Percentiles rank a stretch among this genome's conserved stretches.
These are phyloP conservation scores for Holtermanniella nyarrowii DNA, from an alignment of 768 basidiomycete genomes.

Conservation along the genomic window DNA sequence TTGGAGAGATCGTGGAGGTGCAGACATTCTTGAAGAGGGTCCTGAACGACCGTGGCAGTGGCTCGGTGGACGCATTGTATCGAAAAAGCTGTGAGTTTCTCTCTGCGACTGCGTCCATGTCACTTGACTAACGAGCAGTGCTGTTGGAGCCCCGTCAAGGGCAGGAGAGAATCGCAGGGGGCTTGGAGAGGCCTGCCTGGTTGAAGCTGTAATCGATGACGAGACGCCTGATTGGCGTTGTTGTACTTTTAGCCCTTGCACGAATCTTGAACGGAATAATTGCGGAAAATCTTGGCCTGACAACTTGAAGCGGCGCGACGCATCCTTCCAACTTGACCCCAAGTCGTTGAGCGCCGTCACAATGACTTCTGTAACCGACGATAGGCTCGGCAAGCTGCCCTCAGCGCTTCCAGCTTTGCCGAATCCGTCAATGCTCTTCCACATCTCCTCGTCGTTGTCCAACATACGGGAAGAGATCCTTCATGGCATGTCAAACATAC, in stretches of 20 bases:
- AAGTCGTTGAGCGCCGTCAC: too few relatives aligned
- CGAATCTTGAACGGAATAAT: too few relatives aligned
- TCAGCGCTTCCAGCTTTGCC: neutral
- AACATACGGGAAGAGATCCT: neutral
- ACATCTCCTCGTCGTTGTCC: neutral
- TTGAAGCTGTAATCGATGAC: slow-evolving; percentile 7
- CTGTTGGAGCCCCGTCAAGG: slow-evolving; percentile 37
- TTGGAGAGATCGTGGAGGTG: slow-evolving; percentile 80
- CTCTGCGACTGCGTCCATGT: neutral
- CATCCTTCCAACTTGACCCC: too few relatives aligned
- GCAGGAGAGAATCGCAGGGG: slow-evolving; percentile 22
- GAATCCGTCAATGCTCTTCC: neutral
- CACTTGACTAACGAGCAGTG: slow-evolving; percentile 16
- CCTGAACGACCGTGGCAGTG: slow-evolving; percentile 34
- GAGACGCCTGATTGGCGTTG: too few relatives aligned
- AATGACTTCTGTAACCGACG: too few relatives aligned
- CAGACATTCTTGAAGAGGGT: slow-evolving; percentile 45
- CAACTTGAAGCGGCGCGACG: too few relatives aligned
- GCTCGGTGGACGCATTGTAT: slow-evolving; percentile 35
- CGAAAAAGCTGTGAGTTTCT: slow-evolving; percentile 32
- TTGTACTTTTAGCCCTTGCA: too few relatives aligned
- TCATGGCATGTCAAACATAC: neutral
- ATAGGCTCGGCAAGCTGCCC: neutral
- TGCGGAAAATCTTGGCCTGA: too few relatives aligned
- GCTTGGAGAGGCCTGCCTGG: slow-evolving; percentile 35